Evolutionary conservation across 2,329 filamentous ascomycete species (phyloP), one percentile per base, ranked within the genome.

Genomic region (Monilinia vaccinii-corymbosi): DNA sequence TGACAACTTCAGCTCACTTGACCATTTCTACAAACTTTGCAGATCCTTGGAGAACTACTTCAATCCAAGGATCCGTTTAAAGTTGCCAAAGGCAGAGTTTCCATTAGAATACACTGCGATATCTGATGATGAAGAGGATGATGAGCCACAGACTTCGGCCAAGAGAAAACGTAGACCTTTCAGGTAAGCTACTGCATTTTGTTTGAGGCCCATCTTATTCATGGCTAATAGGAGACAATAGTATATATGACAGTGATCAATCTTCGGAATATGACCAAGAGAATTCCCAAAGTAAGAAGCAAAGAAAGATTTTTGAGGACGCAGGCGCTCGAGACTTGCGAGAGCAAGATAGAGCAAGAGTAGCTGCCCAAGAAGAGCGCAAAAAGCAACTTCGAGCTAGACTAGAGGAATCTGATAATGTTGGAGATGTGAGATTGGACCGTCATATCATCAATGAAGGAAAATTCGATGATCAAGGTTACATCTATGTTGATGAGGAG

Each of bases 371-470:
- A 68, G 78, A 82, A 56, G 71, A 74, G 62, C 82, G 85, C 14
- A 64, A 76, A 34, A 69, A 71, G 65, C 78, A 75, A 61, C 75
- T 81, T 40, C 78, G 74, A 65, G 73, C 72, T 65, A 77, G 71
- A 62, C 73, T 81, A 63, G 80, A 73, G 64, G 71, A 67, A 64
- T 76, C 72, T 60, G 78, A 70, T 50, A 73, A 66, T 62, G 76
- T 73, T 63, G 72, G 71, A 63, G 78, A 71, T 70, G 80, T 68
- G 74, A 77, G 64, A 71, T 75, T 46, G 73, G 78, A 51, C 72
- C 61, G 66, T 18, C 71, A 89, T 28, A 83, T 87, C 50, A 81
- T 91, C 71, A 91, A 91, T 69, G 79, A 84, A 62, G 79, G 79
- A 32, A 88, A 87, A 68, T 74, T 78, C 23, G 81, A 85, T 3